A percentile compares a stretch with the other conserved stretches of the same genome.
Evolutionary conservation across 768 basidiomycete species (phyloP).

Genomic region (Leccinellum rugosiceps): DNA sequence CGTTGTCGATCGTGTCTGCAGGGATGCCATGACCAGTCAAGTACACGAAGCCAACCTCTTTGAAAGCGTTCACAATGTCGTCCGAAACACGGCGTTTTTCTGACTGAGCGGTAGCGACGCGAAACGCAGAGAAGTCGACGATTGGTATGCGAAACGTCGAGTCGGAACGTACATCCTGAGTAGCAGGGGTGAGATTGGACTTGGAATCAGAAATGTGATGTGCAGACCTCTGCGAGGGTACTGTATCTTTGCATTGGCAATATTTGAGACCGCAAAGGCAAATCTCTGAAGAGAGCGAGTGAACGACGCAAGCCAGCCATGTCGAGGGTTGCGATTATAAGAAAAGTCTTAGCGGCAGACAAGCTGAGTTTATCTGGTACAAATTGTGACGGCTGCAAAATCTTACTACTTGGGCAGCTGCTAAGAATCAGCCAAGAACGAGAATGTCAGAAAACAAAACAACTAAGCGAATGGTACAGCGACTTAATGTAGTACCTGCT

Average conservation of each 20-base stretch:
- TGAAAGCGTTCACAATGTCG: slow-evolving; percentile 73
- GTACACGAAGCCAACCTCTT: slow-evolving; percentile 79
- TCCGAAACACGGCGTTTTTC: slow-evolving; percentile 64
- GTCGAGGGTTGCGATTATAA: too few relatives aligned
- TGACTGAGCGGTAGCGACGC: slow-evolving; percentile 41
- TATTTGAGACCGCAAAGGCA: not conserved
- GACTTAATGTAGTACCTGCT: too few relatives aligned
- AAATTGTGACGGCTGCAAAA: too few relatives aligned
- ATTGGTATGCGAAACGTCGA: slow-evolving; percentile 64
- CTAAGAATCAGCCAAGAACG: too few relatives aligned
- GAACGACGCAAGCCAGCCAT: slow-evolving; percentile 18
- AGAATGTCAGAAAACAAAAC: too few relatives aligned
- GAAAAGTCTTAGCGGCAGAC: too few relatives aligned
- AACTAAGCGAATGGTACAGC: too few relatives aligned
- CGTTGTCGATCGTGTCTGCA: slow-evolving; percentile 48
- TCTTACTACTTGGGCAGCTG: too few relatives aligned
- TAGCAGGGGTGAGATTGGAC: slow-evolving; percentile 2
- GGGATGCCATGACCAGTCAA: slow-evolving; percentile 71
- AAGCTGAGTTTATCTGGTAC: too few relatives aligned
- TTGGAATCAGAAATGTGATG: not conserved
- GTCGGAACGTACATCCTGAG: slow-evolving; percentile 36
- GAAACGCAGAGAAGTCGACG: slow-evolving; percentile 73
- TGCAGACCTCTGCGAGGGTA: slow-evolving; percentile 25
- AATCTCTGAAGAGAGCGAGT: slow-evolving; percentile 2
- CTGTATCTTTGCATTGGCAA: slow-evolving; percentile 16